A percentile compares a stretch with the other conserved stretches of the same genome.
Evolutionary conservation across 2,329 filamentous ascomycete genomes (phyloP).

Genomic region (Arachnomyces sp.): DNA sequence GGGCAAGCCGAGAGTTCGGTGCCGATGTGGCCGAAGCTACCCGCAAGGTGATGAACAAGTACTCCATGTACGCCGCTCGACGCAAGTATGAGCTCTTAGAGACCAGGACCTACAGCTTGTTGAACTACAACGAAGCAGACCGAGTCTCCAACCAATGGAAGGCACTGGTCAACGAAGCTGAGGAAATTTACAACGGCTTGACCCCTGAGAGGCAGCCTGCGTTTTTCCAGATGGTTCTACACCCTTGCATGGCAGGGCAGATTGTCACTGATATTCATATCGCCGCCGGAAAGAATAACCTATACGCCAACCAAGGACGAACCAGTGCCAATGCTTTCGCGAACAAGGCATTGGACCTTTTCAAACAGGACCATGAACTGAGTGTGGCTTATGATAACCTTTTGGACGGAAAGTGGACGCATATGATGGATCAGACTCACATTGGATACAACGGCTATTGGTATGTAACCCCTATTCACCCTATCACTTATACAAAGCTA

Average conservation of each 20-base stretch:
- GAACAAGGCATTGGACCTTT: slow-evolving; percentile 43
- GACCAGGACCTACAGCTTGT: slow-evolving; percentile 49
- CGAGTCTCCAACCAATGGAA: slow-evolving; percentile 49
- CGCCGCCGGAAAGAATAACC: slow-evolving; percentile 43
- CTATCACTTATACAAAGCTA: neutral
- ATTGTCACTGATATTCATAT: slow-evolving; percentile 49
- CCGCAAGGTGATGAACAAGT: slow-evolving; percentile 46
- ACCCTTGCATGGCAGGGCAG: slow-evolving; percentile 51
- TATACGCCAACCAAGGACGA: slow-evolving; percentile 49
- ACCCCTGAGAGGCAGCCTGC: slow-evolving; percentile 44
- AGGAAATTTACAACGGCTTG: slow-evolving; percentile 49
- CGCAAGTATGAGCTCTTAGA: slow-evolving; percentile 57
- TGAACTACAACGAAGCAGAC: slow-evolving; percentile 59
- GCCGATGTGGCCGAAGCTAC: slow-evolving; percentile 40
- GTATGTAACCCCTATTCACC: slow-evolving; percentile 20
- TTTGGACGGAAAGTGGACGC: slow-evolving; percentile 54
- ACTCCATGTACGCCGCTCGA: slow-evolving; percentile 49
- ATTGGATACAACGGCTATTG: slow-evolving; percentile 41
- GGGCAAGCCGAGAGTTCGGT: slow-evolving; percentile 52
- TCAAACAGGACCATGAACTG: slow-evolving; percentile 50
- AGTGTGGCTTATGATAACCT: slow-evolving; percentile 51
- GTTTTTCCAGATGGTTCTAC: slow-evolving; percentile 56
- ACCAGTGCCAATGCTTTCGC: slow-evolving; percentile 50
- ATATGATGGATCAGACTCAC: slow-evolving; percentile 52
- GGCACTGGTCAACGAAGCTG: slow-evolving; percentile 44